phyloP scores from a whole-genome alignment of 2,329 filamentous ascomycete genomes.

The Hypoxylon rubiginosum region DNA sequence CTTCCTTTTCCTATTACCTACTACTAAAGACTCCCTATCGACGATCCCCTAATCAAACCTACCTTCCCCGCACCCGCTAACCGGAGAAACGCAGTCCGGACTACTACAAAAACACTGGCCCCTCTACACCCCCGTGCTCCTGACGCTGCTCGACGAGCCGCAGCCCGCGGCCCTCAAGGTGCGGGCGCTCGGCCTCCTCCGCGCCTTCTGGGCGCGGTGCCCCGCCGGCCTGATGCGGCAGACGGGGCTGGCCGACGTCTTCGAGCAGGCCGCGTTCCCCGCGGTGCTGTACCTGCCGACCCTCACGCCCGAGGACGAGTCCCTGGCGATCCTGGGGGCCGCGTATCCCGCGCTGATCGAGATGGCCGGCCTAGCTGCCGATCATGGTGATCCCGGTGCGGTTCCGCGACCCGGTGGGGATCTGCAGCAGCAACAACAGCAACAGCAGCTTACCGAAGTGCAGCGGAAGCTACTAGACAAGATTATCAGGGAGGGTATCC shows the following conservation, averaged over 20 bases:
- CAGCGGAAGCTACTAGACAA: slow-evolving; percentile 64
- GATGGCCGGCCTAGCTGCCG: slow-evolving; percentile 61
- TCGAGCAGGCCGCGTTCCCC: slow-evolving; percentile 77
- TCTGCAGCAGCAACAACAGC: neutral
- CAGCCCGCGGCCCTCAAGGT: slow-evolving; percentile 63
- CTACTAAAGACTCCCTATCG: neutral
- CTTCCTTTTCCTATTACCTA: slow-evolving; percentile 8
- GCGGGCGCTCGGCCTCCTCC: slow-evolving; percentile 68
- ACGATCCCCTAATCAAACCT: too few species aligned
- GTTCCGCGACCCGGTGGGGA: neutral
- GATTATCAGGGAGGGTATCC: slow-evolving; percentile 68
- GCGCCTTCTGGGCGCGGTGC: slow-evolving; percentile 67
- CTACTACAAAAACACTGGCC: slow-evolving; percentile 73
- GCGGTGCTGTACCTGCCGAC: slow-evolving; percentile 82
- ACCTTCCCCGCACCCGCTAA: slow-evolving; percentile 13
- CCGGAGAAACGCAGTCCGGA: slow-evolving; percentile 50
- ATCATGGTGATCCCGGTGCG: neutral
- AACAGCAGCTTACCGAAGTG: slow-evolving; percentile 38
- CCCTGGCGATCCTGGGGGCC: slow-evolving; percentile 71
- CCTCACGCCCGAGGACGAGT: slow-evolving; percentile 80
- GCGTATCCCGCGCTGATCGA: slow-evolving; percentile 76
- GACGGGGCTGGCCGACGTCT: slow-evolving; percentile 76
- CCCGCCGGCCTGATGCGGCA: slow-evolving; percentile 66
- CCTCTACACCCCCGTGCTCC: slow-evolving; percentile 75
- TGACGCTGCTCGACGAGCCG: slow-evolving; percentile 76